Evolutionary conservation across 345 rosid species (phyloP).

Genomic region (Orychophragmus violaceus): DNA sequence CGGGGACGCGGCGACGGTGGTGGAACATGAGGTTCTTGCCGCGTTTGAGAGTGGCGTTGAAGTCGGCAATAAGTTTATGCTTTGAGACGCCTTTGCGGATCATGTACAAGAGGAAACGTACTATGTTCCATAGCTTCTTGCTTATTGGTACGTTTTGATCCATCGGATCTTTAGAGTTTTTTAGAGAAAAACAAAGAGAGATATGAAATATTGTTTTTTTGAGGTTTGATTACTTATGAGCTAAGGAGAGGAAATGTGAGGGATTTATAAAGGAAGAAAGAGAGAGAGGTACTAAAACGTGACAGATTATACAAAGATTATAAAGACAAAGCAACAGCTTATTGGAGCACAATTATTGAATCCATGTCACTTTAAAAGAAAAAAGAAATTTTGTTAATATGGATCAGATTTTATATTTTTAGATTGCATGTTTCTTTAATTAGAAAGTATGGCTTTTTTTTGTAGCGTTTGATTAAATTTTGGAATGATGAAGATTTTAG

Average conservation of each 20-base stretch:
- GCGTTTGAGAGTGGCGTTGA: slow-evolving; percentile 69
- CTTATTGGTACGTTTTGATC: slow-evolving; percentile 48
- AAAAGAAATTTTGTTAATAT: neutral
- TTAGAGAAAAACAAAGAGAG: slow-evolving; percentile 7
- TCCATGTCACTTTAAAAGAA: slow-evolving; percentile 11
- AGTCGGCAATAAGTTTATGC: slow-evolving; percentile 58
- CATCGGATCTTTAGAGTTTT: slow-evolving; percentile 18
- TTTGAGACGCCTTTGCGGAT: slow-evolving; percentile 57
- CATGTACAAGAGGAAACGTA: slow-evolving; percentile 68
- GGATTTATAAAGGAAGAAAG: slow-evolving; percentile 36
- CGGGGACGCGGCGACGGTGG: slow-evolving; percentile 29
- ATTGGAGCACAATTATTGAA: slow-evolving; percentile 15
- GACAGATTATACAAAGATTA: slow-evolving; percentile 20
- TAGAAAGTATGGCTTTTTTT: neutral
- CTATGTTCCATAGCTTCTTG: slow-evolving; percentile 58
- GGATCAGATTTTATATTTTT: neutral
- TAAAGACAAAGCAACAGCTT: slow-evolving; percentile 21
- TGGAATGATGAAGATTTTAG: neutral
- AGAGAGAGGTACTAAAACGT: slow-evolving; percentile 15
- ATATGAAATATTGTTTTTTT: slow-evolving; percentile 2
- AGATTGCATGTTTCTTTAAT: neutral
- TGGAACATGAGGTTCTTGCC: slow-evolving; percentile 74
- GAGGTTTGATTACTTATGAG: slow-evolving; percentile 29
- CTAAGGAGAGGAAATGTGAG: slow-evolving; percentile 23
- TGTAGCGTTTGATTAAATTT: neutral